These are phyloP conservation scores for Paecilomyces variotii DNA, from an alignment of 2,329 filamentous ascomycete genomes.

Conservation along the genomic window DNA sequence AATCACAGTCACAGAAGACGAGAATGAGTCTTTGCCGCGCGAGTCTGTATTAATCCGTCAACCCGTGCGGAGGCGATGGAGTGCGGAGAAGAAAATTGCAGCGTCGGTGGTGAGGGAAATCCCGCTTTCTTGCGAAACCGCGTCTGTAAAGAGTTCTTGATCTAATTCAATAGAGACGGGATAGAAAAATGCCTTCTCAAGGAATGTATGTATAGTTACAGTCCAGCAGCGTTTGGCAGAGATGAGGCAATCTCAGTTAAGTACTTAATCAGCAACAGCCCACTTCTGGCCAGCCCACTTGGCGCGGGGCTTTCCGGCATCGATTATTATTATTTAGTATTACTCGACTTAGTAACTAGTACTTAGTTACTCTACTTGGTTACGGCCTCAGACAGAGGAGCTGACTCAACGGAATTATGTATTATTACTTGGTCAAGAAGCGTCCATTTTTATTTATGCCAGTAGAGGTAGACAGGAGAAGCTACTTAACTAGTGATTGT, in stretches of 20 bases:
- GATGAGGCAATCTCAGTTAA: background rate
- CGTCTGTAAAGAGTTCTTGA: background rate
- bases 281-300: background rate
- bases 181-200: background rate
- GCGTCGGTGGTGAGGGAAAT: background rate
- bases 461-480: too few relatives aligned
- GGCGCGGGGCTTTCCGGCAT: background rate
- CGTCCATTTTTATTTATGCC: too few relatives aligned
- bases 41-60: background rate
- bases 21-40: background rate
- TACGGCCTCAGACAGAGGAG: too few relatives aligned
- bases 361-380: too few relatives aligned
- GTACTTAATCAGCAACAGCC: background rate
- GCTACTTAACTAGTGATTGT: too few relatives aligned
- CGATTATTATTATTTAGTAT: too few relatives aligned
- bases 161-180: background rate
- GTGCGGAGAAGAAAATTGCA: background rate
- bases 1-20: background rate
- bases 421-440: too few relatives aligned
- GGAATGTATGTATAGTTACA: background rate
- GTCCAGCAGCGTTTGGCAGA: background rate
- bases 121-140: background rate
- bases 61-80: background rate
- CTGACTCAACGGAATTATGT: too few relatives aligned
- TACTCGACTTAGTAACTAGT: too few relatives aligned